A percentile compares a stretch with the other conserved stretches of the same genome.
Conservation (phyloP, 306 rosid genomes). For the Castanospermum australe region DNA sequence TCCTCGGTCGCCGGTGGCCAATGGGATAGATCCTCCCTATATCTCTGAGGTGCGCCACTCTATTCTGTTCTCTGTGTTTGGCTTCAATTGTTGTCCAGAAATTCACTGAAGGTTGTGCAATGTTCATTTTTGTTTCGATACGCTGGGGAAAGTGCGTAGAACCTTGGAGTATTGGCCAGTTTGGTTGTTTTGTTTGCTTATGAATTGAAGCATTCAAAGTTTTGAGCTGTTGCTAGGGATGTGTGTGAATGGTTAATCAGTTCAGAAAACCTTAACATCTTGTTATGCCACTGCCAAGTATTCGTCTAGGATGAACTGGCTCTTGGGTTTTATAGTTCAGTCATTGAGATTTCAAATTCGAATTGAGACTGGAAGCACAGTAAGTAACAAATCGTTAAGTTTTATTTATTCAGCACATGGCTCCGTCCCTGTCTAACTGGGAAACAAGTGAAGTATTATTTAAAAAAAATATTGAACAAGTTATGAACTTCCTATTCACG, state of each 20-base stretch:
- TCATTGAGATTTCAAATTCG: neutral
- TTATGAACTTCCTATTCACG: neutral
- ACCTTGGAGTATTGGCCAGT: neutral
- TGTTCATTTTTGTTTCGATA: neutral
- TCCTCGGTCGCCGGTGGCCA: constrained; percentile 49
- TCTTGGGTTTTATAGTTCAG: neutral
- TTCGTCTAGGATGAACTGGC: neutral
- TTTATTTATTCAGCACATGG: neutral
- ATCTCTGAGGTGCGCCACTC: constrained; percentile 54
- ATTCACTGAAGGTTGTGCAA: neutral
- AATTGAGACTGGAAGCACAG: too few species aligned
- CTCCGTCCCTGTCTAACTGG: neutral
- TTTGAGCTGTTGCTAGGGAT: neutral
- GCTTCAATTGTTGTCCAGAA: neutral
- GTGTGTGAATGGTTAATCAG: neutral
- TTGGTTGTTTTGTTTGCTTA: neutral
- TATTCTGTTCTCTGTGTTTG: neutral
- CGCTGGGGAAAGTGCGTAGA: neutral
- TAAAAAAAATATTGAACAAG: neutral
- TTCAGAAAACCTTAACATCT: neutral
- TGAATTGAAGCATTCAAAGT: neutral
- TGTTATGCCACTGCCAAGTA: too few species aligned
- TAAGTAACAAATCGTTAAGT: neutral
- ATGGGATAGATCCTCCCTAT: constrained; percentile 50
- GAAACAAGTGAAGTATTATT: neutral